These are phyloP conservation scores for Myochromella boudieri DNA, from an alignment of 768 basidiomycete genomes.

Conservation along the genomic window DNA sequence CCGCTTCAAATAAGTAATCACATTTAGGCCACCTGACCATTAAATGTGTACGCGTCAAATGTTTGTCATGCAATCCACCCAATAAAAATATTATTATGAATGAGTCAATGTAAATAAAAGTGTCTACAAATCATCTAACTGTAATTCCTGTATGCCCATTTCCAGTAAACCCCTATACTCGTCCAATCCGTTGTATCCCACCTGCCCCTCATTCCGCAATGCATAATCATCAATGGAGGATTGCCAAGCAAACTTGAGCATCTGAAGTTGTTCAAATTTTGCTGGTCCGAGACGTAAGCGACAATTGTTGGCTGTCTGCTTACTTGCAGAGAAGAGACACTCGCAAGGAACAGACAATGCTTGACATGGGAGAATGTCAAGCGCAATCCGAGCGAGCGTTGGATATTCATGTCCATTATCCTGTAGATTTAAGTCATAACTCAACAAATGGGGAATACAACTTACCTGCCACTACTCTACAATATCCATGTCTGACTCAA, in stretches of 20 bases:
- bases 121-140: no score
- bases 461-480: constrained; percentile 17
- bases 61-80: no score
- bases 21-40: no score
- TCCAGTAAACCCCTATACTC: neutral
- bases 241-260: constrained; percentile 12
- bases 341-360: constrained; percentile 21
- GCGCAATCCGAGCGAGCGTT: constrained; percentile 13
- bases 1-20: no score
- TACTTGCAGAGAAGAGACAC: constrained; percentile 13
- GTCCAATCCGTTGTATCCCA: neutral
- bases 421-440: neutral
- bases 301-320: constrained; percentile 3
- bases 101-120: no score
- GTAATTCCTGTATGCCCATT: neutral
- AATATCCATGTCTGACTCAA: constrained; percentile 13
- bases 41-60: no score
- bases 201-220: neutral
- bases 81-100: no score
- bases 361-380: constrained; percentile 17
- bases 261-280: constrained; percentile 10
- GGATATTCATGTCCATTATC: constrained; percentile 10
- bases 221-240: neutral
- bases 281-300: constrained; percentile 1
- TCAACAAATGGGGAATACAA: neutral